Evolutionary conservation across 2,329 filamentous ascomycete species (phyloP).

Genomic region (Escovopsis sp.): DNA sequence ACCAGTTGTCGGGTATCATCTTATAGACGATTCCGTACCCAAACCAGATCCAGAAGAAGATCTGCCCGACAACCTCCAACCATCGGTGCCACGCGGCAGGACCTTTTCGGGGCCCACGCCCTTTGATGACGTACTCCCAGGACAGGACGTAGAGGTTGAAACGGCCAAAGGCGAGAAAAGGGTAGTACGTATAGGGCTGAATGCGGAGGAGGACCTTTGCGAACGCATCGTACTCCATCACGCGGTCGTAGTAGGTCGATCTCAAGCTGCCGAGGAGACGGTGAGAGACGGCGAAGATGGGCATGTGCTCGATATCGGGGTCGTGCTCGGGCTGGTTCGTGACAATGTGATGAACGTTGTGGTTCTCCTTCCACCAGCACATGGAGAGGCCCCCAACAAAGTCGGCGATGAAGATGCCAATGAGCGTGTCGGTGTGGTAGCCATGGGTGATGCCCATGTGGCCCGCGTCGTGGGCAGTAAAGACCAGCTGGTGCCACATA

Average conservation of each 20-base stretch:
- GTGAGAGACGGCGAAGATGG: slow-evolving; percentile 53
- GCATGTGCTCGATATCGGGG: slow-evolving; percentile 50
- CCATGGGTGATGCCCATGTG: slow-evolving; percentile 48
- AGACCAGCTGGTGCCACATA: slow-evolving; percentile 50
- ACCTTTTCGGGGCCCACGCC: slow-evolving; percentile 38
- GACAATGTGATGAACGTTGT: slow-evolving; percentile 54
- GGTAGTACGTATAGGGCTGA: slow-evolving; percentile 56
- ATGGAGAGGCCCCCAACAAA: slow-evolving; percentile 52
- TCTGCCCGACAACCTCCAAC: slow-evolving; percentile 45
- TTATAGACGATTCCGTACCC: slow-evolving; percentile 51
- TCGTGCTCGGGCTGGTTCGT: slow-evolving; percentile 49
- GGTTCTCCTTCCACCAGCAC: slow-evolving; percentile 56
- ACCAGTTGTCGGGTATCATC: slow-evolving; percentile 40
- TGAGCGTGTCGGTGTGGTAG: slow-evolving; percentile 42
- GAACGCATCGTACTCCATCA: slow-evolving; percentile 46
- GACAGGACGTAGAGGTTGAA: slow-evolving; percentile 60
- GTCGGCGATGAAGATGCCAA: slow-evolving; percentile 48
- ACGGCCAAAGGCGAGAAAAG: slow-evolving; percentile 50
- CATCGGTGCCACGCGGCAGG: slow-evolving; percentile 55
- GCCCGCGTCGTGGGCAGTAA: slow-evolving; percentile 50
- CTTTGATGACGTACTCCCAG: slow-evolving; percentile 42
- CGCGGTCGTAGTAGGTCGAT: slow-evolving; percentile 51
- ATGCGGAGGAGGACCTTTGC: slow-evolving; percentile 44
- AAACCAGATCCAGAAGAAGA: slow-evolving; percentile 49
- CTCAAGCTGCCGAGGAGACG: slow-evolving; percentile 49